These are phyloP conservation scores for Thermochaetoides dissita DNA, from an alignment of 2,329 filamentous ascomycete genomes.

Conservation along the genomic window DNA sequence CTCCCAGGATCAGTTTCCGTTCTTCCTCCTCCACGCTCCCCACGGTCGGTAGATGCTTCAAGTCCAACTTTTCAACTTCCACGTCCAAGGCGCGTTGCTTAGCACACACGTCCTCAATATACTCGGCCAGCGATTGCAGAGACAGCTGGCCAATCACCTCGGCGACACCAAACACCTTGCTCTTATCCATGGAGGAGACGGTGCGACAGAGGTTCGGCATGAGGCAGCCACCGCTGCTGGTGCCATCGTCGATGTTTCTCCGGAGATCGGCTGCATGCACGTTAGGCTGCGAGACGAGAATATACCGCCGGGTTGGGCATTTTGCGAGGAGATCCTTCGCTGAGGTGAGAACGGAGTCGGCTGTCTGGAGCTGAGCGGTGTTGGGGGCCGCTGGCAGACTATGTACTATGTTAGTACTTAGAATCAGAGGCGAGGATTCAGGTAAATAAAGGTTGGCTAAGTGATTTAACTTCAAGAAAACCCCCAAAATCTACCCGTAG, in stretches of 20 bases:
- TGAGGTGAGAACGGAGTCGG: slow-evolving; percentile 27
- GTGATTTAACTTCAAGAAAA: too few relatives aligned
- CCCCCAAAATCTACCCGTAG: too few relatives aligned
- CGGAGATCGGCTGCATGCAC: slow-evolving; percentile 56
- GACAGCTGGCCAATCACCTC: slow-evolving; percentile 42
- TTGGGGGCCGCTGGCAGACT: slow-evolving; percentile 22
- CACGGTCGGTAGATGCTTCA: slow-evolving; percentile 26
- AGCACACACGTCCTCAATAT: slow-evolving; percentile 34
- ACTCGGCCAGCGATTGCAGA: slow-evolving; percentile 26
- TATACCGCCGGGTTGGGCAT: slow-evolving; percentile 64
- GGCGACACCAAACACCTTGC: slow-evolving; percentile 31
- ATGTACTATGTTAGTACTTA: background rate
- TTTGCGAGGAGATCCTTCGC: slow-evolving; percentile 40
- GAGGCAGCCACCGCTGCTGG: slow-evolving; percentile 31
- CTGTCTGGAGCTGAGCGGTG: slow-evolving; percentile 35
- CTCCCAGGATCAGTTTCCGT: slow-evolving; percentile 24
- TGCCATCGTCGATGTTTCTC: slow-evolving; percentile 26
- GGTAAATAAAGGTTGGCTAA: too few relatives aligned
- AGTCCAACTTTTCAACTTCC: slow-evolving; percentile 26
- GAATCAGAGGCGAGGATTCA: too few relatives aligned
- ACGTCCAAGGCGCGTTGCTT: slow-evolving; percentile 21
- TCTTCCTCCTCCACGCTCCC: slow-evolving; percentile 32
- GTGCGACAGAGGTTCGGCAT: slow-evolving; percentile 37
- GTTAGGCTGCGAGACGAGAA: slow-evolving; percentile 65
- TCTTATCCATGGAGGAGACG: slow-evolving; percentile 10